Base-by-base conservation (phyloP, 2,329 filamentous ascomycete species). In the Acrodontium crateriforme region DNA sequence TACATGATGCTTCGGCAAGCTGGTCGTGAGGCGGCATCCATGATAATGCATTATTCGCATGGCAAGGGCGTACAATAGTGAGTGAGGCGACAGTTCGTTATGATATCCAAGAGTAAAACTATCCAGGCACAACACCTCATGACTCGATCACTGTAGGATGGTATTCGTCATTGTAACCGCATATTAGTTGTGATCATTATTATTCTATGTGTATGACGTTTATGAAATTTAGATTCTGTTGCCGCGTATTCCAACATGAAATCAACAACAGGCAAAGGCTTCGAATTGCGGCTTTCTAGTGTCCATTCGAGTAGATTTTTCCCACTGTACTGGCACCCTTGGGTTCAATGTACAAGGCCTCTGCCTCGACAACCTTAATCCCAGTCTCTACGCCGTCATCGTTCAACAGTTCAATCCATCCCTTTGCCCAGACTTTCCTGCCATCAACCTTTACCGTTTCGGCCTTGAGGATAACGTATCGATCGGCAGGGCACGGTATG, bases 401-500 rank as follows among this genome's bases (percentile, higher is more conserved):
- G 33, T 70, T 69, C 35, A 95, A 56, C 30, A 81, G 76, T 66
- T 93, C 84, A 44, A 95, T 75, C 42, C 72, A 70, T 2, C 83
- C 89, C 57, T 80, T 77, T 1, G 94, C 83, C 83, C 83, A 94
- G 9, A 84, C 87, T 62, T 95, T 95, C 37, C 89, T 68, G 1
- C 89, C 87, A 50, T 95, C 84, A 2, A 87, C 79, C 59, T 78
- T 85, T 7, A 71, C 75, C 12, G 85, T 93, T 50, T 73, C 70
- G 3, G 82, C 85, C 36, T 70, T 67, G 33, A 98, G 58, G 23
- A 92, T 81, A 16, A 91, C 62, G 49, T 78, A 89, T 35, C 70
- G 69, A 13, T 72, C 70, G 5, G 84, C 83, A 44, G 69, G 72
- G 24, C 79, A 77, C 4, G 89, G 89, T 36, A 72, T 73, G 44